A percentile compares a stretch with the other conserved stretches of the same genome.
These are phyloP conservation scores for Pelargonium australe DNA, from an alignment of 441 rosid genomes.

Conservation along the genomic window DNA sequence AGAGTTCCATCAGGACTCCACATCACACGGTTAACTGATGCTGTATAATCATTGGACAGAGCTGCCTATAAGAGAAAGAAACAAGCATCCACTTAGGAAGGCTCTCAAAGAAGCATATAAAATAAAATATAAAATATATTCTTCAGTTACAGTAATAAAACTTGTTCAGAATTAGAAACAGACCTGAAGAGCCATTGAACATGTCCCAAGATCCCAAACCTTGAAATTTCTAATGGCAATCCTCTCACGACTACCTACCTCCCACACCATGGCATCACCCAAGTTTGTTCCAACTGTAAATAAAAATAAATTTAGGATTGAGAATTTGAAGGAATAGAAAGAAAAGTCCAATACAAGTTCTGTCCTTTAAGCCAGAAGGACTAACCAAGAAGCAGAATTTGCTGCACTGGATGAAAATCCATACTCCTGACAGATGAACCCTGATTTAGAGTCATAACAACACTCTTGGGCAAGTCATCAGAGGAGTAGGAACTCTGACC, in stretches of 20 bases:
- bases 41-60: conserved; percentile 46
- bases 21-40: conserved; percentile 67
- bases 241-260: conserved; percentile 59
- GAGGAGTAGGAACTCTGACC: conserved; percentile 67
- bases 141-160: too few species aligned
- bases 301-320: too few species aligned
- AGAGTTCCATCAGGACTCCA: conserved; percentile 88
- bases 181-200: conserved; percentile 64
- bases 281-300: conserved; percentile 71
- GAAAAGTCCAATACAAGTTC: not conserved
- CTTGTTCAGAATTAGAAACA: conserved; percentile 7
- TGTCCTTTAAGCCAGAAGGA: conserved; percentile 8
- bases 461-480: conserved; percentile 69
- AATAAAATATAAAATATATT: too few species aligned
- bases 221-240: conserved; percentile 52
- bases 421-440: conserved; percentile 69
- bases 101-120: conserved; percentile 11
- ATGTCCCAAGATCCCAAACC: conserved; percentile 55
- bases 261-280: conserved; percentile 73
- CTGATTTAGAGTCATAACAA: conserved; percentile 48
- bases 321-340: too few species aligned
- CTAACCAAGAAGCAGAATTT: conserved; percentile 66
- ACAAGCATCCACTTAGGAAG: not conserved
- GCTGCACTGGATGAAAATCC: conserved; percentile 78
- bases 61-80: conserved; percentile 38